phyloP scores from a whole-genome alignment of 106 monocot species.

The Amphibolis antarctica region DNA sequence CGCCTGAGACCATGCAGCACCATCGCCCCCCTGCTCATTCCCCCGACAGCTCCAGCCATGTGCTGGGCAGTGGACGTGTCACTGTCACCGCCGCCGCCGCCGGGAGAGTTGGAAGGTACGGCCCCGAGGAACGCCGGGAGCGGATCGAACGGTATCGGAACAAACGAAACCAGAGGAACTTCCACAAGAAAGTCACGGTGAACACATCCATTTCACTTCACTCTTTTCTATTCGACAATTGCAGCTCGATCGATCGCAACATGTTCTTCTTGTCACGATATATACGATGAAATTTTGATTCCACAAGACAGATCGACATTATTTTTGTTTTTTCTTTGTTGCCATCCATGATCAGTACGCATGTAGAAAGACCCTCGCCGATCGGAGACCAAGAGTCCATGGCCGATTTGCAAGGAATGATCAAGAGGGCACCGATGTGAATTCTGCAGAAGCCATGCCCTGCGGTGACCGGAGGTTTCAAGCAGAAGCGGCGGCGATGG shows the following conservation, averaged over 20 bases:
- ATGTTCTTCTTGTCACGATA: neutral
- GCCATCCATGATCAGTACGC: constrained; percentile 24
- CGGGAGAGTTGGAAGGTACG: constrained; percentile 34
- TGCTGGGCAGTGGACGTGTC: neutral
- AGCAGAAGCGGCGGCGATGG: no score
- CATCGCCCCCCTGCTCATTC: neutral
- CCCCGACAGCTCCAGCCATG: no score
- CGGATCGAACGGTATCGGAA: constrained; percentile 57
- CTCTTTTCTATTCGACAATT: neutral
- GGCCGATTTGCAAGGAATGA: constrained; percentile 40
- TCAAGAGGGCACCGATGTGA: neutral
- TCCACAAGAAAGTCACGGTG: constrained; percentile 86
- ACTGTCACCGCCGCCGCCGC: neutral
- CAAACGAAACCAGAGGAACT: constrained; percentile 61
- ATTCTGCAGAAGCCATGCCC: no score
- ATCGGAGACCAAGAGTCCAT: constrained; percentile 39
- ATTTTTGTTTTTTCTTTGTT: no score
- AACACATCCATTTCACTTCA: neutral
- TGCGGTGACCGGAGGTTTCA: no score
- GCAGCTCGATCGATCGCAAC: neutral
- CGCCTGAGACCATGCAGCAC: neutral
- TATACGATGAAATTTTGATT: neutral
- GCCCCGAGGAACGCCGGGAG: constrained; percentile 54
- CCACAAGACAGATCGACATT: no score
- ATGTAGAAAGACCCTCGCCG: constrained; percentile 55